Percentiles rank a stretch among this genome's conserved stretches.
These are phyloP conservation scores for Antitrichia curtipendula DNA, from an alignment of 225 moss, liverwort and hornwort genomes.

Conservation along the genomic window DNA sequence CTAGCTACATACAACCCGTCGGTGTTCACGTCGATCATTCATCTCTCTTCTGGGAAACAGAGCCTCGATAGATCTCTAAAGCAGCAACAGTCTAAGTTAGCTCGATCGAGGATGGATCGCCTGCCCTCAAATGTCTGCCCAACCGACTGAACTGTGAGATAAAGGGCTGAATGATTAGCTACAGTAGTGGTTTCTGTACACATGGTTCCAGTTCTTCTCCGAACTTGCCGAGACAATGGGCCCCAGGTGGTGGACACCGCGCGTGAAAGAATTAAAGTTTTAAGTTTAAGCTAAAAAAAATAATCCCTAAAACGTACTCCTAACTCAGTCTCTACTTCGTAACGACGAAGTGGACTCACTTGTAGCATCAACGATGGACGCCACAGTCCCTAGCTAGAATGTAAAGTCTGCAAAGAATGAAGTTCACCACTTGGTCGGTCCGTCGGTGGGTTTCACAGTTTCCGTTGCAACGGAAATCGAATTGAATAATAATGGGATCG, in stretches of 20 bases:
- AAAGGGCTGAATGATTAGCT: neutral
- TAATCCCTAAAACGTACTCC: neutral
- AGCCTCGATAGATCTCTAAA: neutral
- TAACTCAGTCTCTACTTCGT: neutral
- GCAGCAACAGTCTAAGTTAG: neutral
- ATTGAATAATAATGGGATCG: neutral
- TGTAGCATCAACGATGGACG: neutral
- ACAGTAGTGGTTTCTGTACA: too few species aligned
- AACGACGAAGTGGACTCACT: neutral
- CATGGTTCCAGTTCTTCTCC: neutral
- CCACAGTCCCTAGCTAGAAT: neutral
- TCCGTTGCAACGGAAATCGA: neutral
- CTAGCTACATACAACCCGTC: too few species aligned
- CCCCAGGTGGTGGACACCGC: neutral
- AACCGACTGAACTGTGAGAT: too few species aligned
- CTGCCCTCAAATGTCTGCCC: too few species aligned
- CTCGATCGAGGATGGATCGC: neutral
- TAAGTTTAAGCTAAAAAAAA: neutral
- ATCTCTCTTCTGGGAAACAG: neutral
- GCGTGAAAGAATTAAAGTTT: neutral
- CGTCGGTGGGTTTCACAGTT: neutral
- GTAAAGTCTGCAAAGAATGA: neutral
- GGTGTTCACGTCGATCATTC: too few species aligned
- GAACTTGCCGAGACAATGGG: neutral
- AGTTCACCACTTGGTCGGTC: neutral